Evolutionary conservation across 257 asterid species (phyloP).

Genomic region (Jasminum sambac): DNA sequence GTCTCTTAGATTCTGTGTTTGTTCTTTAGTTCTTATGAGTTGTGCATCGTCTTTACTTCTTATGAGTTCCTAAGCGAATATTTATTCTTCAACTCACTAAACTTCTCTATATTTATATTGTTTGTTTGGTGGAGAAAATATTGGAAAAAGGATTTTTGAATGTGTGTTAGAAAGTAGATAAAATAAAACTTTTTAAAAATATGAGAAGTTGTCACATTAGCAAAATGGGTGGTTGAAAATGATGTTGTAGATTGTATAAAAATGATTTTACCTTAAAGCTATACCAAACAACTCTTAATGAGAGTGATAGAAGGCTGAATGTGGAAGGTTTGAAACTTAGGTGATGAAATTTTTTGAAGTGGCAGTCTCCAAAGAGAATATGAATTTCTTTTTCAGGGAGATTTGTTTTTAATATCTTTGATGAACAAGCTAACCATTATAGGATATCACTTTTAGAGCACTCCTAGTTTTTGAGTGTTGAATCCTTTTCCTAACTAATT

Average conservation of each 20-base stretch:
- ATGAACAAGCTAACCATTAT: background rate
- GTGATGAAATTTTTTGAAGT: background rate
- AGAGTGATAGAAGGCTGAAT: background rate
- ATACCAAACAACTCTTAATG: background rate
- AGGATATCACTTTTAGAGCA: constrained; percentile 4
- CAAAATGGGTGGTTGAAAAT: no score
- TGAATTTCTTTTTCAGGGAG: background rate
- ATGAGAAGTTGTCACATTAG: no score
- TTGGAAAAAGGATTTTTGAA: no score
- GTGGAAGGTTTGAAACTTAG: background rate
- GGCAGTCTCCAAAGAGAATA: background rate
- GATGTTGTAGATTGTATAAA: no score
- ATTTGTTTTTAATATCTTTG: constrained; percentile 3
- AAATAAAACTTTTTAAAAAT: no score
- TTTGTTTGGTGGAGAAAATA: no score
- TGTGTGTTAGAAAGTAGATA: no score
- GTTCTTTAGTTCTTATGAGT: constrained; percentile 16
- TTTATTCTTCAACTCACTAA: background rate
- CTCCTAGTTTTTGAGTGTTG: constrained; percentile 3
- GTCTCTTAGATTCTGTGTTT: background rate
- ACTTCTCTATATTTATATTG: background rate
- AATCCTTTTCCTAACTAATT: constrained; percentile 4
- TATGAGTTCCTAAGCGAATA: background rate
- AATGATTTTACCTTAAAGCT: no score
- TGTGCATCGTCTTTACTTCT: background rate